A percentile compares a stretch with the other conserved stretches of the same genome.
Conservation (phyloP, 2,329 filamentous ascomycete species). For the Fusarium phyllophilum region DNA sequence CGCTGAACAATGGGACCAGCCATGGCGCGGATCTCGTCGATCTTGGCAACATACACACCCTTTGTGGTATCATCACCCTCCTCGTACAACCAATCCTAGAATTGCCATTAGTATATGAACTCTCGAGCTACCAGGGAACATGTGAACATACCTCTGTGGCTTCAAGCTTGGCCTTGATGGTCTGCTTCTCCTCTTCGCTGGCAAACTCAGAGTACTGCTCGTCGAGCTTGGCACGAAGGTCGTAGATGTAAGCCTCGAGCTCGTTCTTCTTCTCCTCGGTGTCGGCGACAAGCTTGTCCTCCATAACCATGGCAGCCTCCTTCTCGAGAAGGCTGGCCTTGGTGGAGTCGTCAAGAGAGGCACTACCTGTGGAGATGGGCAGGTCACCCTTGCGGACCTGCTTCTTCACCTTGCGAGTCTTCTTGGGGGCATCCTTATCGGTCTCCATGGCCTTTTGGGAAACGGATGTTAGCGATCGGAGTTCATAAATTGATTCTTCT, state of each 20-base stretch:
- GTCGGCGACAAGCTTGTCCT: constrained; percentile 97
- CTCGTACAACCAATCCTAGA: constrained; percentile 96
- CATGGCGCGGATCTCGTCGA: constrained; percentile 92
- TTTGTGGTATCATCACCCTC: constrained; percentile 96
- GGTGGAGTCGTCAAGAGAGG: constrained; percentile 75
- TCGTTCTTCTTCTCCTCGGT: constrained; percentile 99
- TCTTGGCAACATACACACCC: constrained; percentile 92
- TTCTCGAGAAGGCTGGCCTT: constrained; percentile 80
- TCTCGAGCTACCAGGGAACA: background rate
- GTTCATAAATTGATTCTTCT: constrained; percentile 7
- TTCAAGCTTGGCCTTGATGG: constrained; percentile 84
- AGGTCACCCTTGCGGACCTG: constrained; percentile 97
- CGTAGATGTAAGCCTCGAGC: constrained; percentile 97
- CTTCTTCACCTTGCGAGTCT: constrained; percentile 99
- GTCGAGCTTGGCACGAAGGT: constrained; percentile 93
- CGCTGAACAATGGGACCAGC: constrained; percentile 93
- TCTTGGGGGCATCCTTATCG: constrained; percentile 78
- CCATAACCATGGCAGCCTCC: constrained; percentile 92
- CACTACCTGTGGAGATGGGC: constrained; percentile 84
- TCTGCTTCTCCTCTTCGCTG: constrained; percentile 91
- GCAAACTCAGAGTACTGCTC: constrained; percentile 90
- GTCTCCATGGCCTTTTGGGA: constrained; percentile 81
- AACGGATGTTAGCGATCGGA: constrained; percentile 42
- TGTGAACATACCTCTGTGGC: constrained; percentile 79
- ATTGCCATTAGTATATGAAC: constrained; percentile 15